Percentiles rank a stretch among this genome's conserved stretches.
Conservation (phyloP, 805 yeast species). For the Candida ovalis region DNA sequence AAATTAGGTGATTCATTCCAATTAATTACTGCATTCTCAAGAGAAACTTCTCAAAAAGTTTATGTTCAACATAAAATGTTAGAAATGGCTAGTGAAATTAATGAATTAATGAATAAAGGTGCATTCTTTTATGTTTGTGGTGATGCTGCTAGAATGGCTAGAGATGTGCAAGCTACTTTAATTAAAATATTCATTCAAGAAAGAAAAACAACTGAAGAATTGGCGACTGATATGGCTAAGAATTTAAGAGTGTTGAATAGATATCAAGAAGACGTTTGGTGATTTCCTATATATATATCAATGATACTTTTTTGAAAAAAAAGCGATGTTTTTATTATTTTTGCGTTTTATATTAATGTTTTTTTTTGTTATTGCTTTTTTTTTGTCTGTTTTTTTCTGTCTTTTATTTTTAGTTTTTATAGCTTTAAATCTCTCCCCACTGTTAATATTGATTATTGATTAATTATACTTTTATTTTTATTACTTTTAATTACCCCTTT, state of each 20-base stretch:
- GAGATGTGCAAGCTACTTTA: slow-evolving; percentile 78
- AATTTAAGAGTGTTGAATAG: slow-evolving; percentile 76
- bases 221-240: slow-evolving; percentile 75
- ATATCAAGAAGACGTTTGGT: slow-evolving; percentile 99
- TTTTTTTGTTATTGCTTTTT: neutral
- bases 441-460: no score
- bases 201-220: slow-evolving; percentile 59
- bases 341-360: neutral
- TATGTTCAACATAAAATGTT: slow-evolving; percentile 82
- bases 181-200: slow-evolving; percentile 56
- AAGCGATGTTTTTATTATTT: neutral
- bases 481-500: neutral
- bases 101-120: slow-evolving; percentile 55
- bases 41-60: slow-evolving; percentile 61
- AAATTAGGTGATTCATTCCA: slow-evolving; percentile 59
- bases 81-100: slow-evolving; percentile 50
- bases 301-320: no score
- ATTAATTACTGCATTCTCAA: slow-evolving; percentile 80
- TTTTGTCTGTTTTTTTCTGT: neutral
- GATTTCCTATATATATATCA: slow-evolving; percentile 23
- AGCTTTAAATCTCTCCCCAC: no score
- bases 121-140: slow-evolving; percentile 96
- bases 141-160: slow-evolving; percentile 94
- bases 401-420: no score
- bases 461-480: no score